phyloP scores from a whole-genome alignment of 2,329 filamentous ascomycete species.

The Penicillium sp. region DNA sequence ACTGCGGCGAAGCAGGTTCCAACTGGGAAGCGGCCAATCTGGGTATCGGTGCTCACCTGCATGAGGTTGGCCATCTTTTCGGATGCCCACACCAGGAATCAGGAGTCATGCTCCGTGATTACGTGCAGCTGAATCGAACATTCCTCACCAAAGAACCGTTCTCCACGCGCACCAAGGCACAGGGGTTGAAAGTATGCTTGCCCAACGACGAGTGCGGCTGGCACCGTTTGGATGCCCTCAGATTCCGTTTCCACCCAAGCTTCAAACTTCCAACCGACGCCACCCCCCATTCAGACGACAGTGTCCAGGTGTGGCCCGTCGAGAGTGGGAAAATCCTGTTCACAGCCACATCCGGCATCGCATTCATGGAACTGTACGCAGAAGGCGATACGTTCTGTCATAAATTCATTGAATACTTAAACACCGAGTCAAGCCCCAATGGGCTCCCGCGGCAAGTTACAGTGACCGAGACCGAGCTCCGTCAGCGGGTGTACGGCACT shows the following conservation, averaged over 20 bases:
- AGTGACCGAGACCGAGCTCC: constrained; percentile 74
- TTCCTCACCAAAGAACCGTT: constrained; percentile 82
- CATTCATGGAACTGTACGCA: constrained; percentile 79
- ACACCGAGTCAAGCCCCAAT: constrained; percentile 59
- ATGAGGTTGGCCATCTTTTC: constrained; percentile 87
- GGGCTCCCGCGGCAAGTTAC: constrained; percentile 70
- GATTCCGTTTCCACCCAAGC: constrained; percentile 86
- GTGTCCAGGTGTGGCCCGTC: constrained; percentile 82
- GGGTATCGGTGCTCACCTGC: constrained; percentile 88
- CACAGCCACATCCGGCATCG: constrained; percentile 77
- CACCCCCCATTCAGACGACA: constrained; percentile 65
- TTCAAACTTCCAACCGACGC: constrained; percentile 82
- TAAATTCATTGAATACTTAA: constrained; percentile 77
- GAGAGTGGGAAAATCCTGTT: constrained; percentile 75
- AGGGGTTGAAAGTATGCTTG: constrained; percentile 71
- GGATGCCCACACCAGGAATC: constrained; percentile 87
- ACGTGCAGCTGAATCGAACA: constrained; percentile 78
- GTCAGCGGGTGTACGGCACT: constrained; percentile 67
- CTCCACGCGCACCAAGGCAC: constrained; percentile 81
- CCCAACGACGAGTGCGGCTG: constrained; percentile 83
- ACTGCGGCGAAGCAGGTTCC: constrained; percentile 82
- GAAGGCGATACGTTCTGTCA: constrained; percentile 81
- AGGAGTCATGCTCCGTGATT: constrained; percentile 91
- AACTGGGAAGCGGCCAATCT: constrained; percentile 96
- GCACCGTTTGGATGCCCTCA: constrained; percentile 86